phyloP scores from a whole-genome alignment of 306 rosid genomes.

The Luffa acutangula region DNA sequence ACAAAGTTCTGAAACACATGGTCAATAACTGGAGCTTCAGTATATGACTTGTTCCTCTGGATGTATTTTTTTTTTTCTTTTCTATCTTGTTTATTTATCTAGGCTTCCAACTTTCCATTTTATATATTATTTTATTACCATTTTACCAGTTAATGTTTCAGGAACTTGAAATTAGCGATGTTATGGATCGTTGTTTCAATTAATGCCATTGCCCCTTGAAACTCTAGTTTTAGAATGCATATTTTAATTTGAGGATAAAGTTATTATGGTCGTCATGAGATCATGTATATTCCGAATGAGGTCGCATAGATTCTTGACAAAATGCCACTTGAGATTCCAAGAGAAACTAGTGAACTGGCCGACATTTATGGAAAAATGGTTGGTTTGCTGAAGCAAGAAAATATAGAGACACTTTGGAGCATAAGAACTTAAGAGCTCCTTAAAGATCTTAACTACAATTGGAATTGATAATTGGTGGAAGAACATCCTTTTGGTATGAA shows the following conservation, averaged over 20 bases:
- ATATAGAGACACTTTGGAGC: no score
- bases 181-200: not conserved
- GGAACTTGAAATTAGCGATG: not conserved
- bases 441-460: not conserved
- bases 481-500: not conserved
- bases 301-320: not conserved
- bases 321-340: not conserved
- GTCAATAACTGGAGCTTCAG: not conserved
- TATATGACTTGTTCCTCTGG: not conserved
- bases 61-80: not conserved
- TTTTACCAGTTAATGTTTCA: not conserved
- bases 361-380: no score
- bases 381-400: no score
- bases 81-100: not conserved
- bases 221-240: not conserved
- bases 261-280: not conserved
- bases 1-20: not conserved
- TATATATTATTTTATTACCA: not conserved
- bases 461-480: not conserved
- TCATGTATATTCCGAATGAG: not conserved
- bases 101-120: not conserved
- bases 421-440: not conserved
- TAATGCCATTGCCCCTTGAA: not conserved
- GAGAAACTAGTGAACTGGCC: not conserved
- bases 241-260: not conserved